These are phyloP conservation scores for Sequoiadendron giganteum DNA, from an alignment of 75 land plant species.

Conservation along the genomic window DNA sequence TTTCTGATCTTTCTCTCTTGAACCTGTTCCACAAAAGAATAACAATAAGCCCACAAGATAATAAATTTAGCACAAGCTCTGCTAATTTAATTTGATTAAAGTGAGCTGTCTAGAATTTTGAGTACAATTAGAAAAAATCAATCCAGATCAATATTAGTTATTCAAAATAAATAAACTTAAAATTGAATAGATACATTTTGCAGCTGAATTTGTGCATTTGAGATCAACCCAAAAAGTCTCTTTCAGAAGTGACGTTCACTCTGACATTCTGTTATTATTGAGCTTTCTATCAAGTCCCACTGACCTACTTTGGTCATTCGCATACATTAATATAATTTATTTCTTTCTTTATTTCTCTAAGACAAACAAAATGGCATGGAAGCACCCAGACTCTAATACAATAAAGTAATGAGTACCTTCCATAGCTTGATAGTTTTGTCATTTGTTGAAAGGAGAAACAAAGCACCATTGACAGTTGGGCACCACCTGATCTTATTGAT, in stretches of 20 bases:
- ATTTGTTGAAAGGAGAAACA: slow-evolving; percentile 82
- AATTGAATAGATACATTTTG: neutral
- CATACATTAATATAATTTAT: neutral
- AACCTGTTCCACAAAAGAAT: slow-evolving; percentile 33
- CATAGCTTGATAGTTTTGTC: slow-evolving; percentile 84
- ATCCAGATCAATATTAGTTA: neutral
- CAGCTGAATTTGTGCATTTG: neutral
- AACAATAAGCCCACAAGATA: no score
- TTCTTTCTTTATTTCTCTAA: neutral
- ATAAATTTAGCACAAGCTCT: neutral
- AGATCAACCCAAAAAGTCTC: neutral
- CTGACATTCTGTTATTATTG: neutral
- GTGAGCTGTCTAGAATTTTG: neutral
- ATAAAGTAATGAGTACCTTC: slow-evolving; percentile 55
- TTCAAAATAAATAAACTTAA: neutral
- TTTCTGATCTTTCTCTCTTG: slow-evolving; percentile 65
- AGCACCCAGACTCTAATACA: neutral
- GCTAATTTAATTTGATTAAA: neutral
- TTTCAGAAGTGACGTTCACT: neutral
- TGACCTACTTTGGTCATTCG: neutral
- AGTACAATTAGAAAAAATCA: slow-evolving; percentile 7
- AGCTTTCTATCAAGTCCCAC: neutral
- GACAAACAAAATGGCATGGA: neutral
- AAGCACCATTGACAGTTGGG: slow-evolving; percentile 58
- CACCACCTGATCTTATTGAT: slow-evolving; percentile 88